These are phyloP conservation scores for Hyparrhenia diplandra DNA, from an alignment of 176 grass and related monocot genomes.

Conservation along the genomic window DNA sequence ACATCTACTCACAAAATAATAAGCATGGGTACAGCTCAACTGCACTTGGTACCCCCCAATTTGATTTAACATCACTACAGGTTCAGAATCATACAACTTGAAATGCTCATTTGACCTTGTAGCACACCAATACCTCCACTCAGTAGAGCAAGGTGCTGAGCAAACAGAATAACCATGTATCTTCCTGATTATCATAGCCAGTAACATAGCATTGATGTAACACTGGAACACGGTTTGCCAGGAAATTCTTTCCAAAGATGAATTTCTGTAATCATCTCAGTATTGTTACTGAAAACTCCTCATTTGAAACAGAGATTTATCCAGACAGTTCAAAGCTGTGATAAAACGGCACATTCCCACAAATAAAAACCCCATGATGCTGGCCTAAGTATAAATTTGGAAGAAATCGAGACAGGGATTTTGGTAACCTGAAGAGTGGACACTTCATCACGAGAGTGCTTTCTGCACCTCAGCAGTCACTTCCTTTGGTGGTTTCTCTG, in stretches of 20 bases:
- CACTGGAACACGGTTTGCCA: not conserved
- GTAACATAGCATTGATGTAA: not conserved
- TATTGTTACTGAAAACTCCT: slow-evolving; percentile 22
- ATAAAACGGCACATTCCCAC: slow-evolving; percentile 4
- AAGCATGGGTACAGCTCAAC: too few relatives aligned
- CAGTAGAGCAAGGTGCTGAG: not conserved
- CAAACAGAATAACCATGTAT: not conserved
- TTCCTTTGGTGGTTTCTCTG: slow-evolving; percentile 77
- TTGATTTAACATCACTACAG: not conserved
- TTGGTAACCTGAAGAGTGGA: not conserved
- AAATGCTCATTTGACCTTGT: not conserved
- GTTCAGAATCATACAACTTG: not conserved
- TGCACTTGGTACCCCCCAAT: too few relatives aligned
- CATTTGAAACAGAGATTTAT: slow-evolving; percentile 41
- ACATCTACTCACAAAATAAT: too few relatives aligned
- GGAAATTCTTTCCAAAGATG: not conserved
- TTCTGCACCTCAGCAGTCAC: slow-evolving; percentile 72
- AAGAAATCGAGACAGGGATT: slow-evolving; percentile 22
- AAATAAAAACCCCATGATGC: slow-evolving; percentile 33
- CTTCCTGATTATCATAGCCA: not conserved
- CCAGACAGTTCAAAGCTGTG: slow-evolving; percentile 31
- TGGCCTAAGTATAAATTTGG: slow-evolving; percentile 32
- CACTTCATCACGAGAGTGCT: slow-evolving; percentile 57
- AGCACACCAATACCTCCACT: not conserved
- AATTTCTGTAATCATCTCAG: slow-evolving; percentile 1